phyloP scores from a whole-genome alignment of 768 basidiomycete species.

The Leccinum disarticulatum region DNA sequence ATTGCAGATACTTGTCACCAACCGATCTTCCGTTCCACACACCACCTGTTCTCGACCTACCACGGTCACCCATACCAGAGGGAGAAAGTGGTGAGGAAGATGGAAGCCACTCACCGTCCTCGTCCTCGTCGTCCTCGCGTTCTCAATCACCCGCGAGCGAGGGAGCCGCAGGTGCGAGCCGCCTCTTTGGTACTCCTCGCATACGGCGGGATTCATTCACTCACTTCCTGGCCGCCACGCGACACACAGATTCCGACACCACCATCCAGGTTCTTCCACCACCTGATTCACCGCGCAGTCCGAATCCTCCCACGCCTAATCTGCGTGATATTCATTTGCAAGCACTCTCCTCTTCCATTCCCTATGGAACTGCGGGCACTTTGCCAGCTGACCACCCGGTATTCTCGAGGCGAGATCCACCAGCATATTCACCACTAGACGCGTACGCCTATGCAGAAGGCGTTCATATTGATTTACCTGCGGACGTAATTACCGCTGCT shows the following conservation, averaged over 20 bases:
- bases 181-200: constrained; percentile 75
- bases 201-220: constrained; percentile 64
- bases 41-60: constrained; percentile 48
- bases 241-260: constrained; percentile 66
- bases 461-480: constrained; percentile 90
- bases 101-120: constrained; percentile 25
- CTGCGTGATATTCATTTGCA: constrained; percentile 79
- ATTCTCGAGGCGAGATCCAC: constrained; percentile 64
- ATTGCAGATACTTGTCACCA: constrained; percentile 56
- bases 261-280: constrained; percentile 72
- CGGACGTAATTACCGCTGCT: constrained; percentile 88
- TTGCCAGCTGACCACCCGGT: constrained; percentile 33
- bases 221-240: constrained; percentile 57
- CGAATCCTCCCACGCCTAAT: constrained; percentile 85
- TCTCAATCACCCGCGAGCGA: constrained; percentile 57
- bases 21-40: constrained; percentile 64
- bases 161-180: constrained; percentile 75
- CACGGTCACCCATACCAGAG: constrained; percentile 36
- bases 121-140: constrained; percentile 39
- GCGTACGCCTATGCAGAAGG: constrained; percentile 83
- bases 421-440: constrained; percentile 87
- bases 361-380: constrained; percentile 19
- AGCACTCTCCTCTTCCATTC: constrained; percentile 39
- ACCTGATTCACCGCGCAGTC: constrained; percentile 76
- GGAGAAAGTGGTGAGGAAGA: constrained; percentile 25